These are phyloP conservation scores for Geotrichum europaeum DNA, from an alignment of 1,139 yeast genomes.

Conservation along the genomic window DNA sequence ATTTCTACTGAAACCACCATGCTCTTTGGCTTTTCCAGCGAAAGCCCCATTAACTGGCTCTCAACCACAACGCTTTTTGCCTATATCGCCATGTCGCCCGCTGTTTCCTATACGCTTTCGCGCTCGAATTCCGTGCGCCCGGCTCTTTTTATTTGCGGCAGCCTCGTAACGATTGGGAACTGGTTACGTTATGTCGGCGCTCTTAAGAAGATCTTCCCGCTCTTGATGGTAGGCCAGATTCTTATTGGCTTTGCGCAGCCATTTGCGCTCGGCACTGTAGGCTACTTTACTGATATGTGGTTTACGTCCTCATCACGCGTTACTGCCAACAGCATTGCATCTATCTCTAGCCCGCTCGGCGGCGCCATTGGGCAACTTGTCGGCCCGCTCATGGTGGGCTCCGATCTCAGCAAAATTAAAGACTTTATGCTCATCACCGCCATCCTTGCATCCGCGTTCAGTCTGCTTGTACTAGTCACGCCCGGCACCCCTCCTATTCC, in stretches of 20 bases:
- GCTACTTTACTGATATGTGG: slow-evolving; percentile 36
- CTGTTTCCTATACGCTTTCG: slow-evolving; percentile 27
- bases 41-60: slow-evolving; percentile 36
- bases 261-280: slow-evolving; percentile 33
- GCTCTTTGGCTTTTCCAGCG: slow-evolving; percentile 26
- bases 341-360: slow-evolving; percentile 36
- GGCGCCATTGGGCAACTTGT: slow-evolving; percentile 38
- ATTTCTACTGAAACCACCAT: slow-evolving; percentile 28
- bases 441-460: slow-evolving; percentile 27
- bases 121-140: slow-evolving; percentile 23
- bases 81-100: slow-evolving; percentile 30
- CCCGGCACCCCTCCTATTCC: slow-evolving; percentile 31
- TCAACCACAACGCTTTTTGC: slow-evolving; percentile 34
- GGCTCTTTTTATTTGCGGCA: slow-evolving; percentile 28
- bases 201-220: slow-evolving; percentile 26
- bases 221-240: slow-evolving; percentile 34
- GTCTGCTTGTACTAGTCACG: slow-evolving; percentile 24
- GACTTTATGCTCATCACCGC: slow-evolving; percentile 30
- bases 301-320: slow-evolving; percentile 34
- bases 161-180: slow-evolving; percentile 29
- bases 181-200: slow-evolving; percentile 35
- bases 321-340: slow-evolving; percentile 35
- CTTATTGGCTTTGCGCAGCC: slow-evolving; percentile 37
- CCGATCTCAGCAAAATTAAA: slow-evolving; percentile 25
- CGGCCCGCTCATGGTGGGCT: slow-evolving; percentile 33